phyloP scores from a whole-genome alignment of 129 eudicot genomes.

The Sambucus nigra region DNA sequence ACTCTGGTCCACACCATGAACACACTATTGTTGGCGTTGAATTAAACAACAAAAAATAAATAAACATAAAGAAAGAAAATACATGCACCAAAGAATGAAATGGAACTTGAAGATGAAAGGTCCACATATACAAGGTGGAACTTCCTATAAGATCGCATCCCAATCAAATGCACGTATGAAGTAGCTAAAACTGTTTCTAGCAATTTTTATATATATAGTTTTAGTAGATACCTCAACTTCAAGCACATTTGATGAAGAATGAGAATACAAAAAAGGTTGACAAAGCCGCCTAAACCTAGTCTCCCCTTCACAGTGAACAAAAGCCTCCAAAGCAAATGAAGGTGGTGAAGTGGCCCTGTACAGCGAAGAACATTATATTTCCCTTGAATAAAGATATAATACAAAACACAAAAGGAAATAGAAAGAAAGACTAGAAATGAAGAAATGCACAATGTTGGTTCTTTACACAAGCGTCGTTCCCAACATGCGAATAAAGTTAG shows the following conservation, averaged over 20 bases:
- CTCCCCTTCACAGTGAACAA: conserved; percentile 95
- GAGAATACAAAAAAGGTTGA: conserved; percentile 92
- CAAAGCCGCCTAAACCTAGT: conserved; percentile 89
- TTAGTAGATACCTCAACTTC: conserved; percentile 76
- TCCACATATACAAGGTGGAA: background rate
- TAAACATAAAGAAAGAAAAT: too few species aligned
- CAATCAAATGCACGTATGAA: background rate
- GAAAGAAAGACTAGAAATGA: background rate
- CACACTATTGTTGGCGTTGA: background rate
- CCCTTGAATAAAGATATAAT: background rate
- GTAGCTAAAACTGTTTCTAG: background rate
- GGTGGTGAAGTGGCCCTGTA: conserved; percentile 95
- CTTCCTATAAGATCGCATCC: background rate
- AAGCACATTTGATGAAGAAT: conserved; percentile 87
- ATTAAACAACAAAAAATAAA: background rate
- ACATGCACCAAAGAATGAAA: background rate
- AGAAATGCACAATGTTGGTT: background rate
- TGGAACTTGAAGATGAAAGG: background rate
- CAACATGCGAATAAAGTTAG: too few species aligned
- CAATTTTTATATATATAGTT: background rate
- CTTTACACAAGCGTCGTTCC: too few species aligned
- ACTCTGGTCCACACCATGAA: background rate
- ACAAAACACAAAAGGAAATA: background rate
- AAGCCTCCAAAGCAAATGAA: conserved; percentile 96
- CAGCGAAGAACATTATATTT: conserved; percentile 3